phyloP scores from a whole-genome alignment of 176 grass and related monocot genomes.

The Triticum turgidum region DNA sequence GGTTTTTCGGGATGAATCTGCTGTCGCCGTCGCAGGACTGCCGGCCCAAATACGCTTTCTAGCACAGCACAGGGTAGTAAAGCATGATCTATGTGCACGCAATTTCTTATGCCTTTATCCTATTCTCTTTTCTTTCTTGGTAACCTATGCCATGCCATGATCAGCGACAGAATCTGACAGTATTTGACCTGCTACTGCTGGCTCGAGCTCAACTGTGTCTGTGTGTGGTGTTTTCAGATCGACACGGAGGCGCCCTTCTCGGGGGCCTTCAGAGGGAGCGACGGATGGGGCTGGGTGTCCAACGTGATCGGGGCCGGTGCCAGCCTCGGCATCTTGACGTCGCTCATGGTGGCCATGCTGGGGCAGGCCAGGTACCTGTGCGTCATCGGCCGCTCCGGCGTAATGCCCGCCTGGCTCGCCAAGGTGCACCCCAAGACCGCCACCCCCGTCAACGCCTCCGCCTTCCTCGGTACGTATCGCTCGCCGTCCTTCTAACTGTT shows the following conservation, averaged over 20 bases:
- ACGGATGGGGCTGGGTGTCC: constrained; percentile 71
- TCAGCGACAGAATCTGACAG: neutral
- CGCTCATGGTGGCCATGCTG: constrained; percentile 88
- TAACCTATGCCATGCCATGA: neutral
- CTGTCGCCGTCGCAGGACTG: constrained; percentile 14
- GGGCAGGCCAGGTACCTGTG: constrained; percentile 92
- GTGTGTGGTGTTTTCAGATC: constrained; percentile 51
- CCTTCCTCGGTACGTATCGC: constrained; percentile 57
- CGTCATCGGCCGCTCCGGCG: constrained; percentile 85
- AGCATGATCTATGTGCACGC: neutral
- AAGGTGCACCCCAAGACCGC: constrained; percentile 60
- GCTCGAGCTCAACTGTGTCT: neutral
- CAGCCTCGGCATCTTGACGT: constrained; percentile 87
- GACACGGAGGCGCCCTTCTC: constrained; percentile 86
- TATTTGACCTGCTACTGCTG: neutral
- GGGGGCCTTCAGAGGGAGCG: constrained; percentile 59
- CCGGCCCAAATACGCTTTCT: neutral
- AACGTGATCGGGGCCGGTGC: constrained; percentile 80
- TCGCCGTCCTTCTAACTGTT: neutral
- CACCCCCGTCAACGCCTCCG: constrained; percentile 90
- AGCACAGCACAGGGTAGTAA: neutral
- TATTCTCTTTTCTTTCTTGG: neutral
- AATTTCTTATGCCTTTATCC: neutral
- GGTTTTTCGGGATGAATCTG: constrained; percentile 23
- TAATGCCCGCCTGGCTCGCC: constrained; percentile 82